Percentiles rank a stretch among this genome's conserved stretches.
These are phyloP conservation scores for Dictyophora rubrovolvata DNA, from an alignment of 768 basidiomycete species.

Conservation along the genomic window DNA sequence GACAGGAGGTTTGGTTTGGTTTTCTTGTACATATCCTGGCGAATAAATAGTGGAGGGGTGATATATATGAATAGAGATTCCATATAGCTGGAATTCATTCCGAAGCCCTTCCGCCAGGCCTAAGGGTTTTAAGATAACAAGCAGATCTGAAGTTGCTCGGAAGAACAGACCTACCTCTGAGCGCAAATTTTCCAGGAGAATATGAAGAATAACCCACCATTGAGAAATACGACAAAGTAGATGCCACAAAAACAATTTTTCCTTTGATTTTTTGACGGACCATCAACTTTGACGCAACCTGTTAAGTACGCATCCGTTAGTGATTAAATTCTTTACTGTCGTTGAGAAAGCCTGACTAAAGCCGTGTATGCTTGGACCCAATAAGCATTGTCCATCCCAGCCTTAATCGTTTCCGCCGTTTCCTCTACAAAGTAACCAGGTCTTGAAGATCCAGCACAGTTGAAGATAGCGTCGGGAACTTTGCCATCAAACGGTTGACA, in stretches of 20 bases:
- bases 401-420: constrained; percentile 43
- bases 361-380: constrained; percentile 45
- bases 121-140: constrained; percentile 20
- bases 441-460: constrained; percentile 64
- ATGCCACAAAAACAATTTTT: constrained; percentile 70
- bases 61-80: constrained; percentile 68
- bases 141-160: background rate
- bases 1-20: constrained; percentile 66
- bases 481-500: constrained; percentile 41
- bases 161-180: constrained; percentile 46
- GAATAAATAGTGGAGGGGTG: constrained; percentile 76
- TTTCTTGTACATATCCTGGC: constrained; percentile 68
- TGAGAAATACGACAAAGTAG: constrained; percentile 63
- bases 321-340: background rate
- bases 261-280: constrained; percentile 44
- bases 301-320: background rate
- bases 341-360: constrained; percentile 30
- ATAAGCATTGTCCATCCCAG: constrained; percentile 49
- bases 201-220: constrained; percentile 75
- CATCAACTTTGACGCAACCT: constrained; percentile 65
- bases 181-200: constrained; percentile 75
- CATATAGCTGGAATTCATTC: constrained; percentile 69
- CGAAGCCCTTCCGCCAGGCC: constrained; percentile 78
- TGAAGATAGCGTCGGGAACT: constrained; percentile 67
- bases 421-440: constrained; percentile 73